Conservation (phyloP, 805 yeast genomes). For the Kuraishia molischiana region DNA sequence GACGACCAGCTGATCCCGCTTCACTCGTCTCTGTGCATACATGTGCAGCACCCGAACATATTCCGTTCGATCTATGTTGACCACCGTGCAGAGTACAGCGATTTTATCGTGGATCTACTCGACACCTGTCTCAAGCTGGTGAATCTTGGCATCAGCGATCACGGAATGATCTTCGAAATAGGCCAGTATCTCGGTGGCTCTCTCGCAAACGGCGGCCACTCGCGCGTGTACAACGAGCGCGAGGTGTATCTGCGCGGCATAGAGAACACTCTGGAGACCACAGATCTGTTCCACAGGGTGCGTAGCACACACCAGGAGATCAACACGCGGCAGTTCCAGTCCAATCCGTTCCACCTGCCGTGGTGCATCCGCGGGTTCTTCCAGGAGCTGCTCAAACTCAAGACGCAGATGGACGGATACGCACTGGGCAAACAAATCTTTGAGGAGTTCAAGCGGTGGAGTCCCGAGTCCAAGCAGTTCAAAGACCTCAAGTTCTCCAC, state of each 20-base stretch:
- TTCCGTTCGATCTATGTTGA: constrained; percentile 87
- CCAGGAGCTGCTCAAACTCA: constrained; percentile 41
- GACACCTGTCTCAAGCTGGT: constrained; percentile 6
- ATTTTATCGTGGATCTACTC: constrained; percentile 16
- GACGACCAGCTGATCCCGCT: constrained; percentile 93
- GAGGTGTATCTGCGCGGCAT: constrained; percentile 74
- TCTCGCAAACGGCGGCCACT: constrained; percentile 68
- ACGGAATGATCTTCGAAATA: constrained; percentile 40
- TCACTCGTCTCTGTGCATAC: constrained; percentile 77
- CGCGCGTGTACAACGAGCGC: constrained; percentile 67
- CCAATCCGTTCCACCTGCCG: constrained; percentile 81
- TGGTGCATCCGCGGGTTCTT: constrained; percentile 87
- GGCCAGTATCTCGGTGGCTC: constrained; percentile 73
- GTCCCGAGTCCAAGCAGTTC: constrained; percentile 66
- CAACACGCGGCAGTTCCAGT: constrained; percentile 40
- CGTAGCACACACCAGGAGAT: constrained; percentile 17
- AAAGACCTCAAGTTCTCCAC: constrained; percentile 65
- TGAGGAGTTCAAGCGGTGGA: constrained; percentile 68
- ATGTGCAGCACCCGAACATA: constrained; percentile 81
- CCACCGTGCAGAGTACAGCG: constrained; percentile 19
- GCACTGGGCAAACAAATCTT: constrained; percentile 32
- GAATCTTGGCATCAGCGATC: constrained; percentile 19
- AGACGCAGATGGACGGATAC: constrained; percentile 37
- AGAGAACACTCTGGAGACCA: constrained; percentile 65
- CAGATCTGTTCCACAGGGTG: constrained; percentile 35